Evolutionary conservation across 2,329 filamentous ascomycete genomes (phyloP), one percentile per base, ranked within the genome.

Genomic region (Rutstroemia sp.): DNA sequence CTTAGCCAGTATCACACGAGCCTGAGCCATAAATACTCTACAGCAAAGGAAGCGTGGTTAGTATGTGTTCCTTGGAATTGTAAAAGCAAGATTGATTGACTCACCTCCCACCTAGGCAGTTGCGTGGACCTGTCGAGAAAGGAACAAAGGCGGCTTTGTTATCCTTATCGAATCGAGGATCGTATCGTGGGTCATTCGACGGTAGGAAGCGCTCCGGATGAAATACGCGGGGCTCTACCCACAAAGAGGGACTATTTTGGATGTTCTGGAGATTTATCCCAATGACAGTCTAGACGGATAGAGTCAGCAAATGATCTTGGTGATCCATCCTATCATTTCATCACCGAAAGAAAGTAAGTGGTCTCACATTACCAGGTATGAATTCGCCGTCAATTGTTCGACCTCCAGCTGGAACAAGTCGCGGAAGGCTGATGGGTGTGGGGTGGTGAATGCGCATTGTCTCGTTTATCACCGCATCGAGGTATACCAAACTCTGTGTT

Each of bases 381-480:
- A 34, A 59, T 50, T 49, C 30, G 18, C 57, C 57, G 16, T 19
- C 46, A 16, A 59, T 39, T 9, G 34, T 34, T n/a, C 37, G 48
- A 48, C 53, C 53, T 14, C 27, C 49, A 18, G 30, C 16, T 3
- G 57, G 53, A 25, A 59, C 45, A 18, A 42, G 21, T 16, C 59
- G 21, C 18, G 52, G 53, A 2, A 58, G 18, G 10, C 39, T 41
- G 25, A 30, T 44, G 6, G 52, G 52, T 21, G 46, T 54, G 1
- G 59, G 59, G 7, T 58, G 59, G 34, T 53, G 52, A 14, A 60
- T 52, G n/a, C 58, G 41, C 12, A 59, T 38, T 5, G 48, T 42
- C 41, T 59, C 58, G 19, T 57, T 47, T 18, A 59, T 49, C 38
- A 49, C 45, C 16, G 54, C 54, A 19, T 42, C 25, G 37, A 51